Percentiles rank a stretch among this genome's conserved stretches.
These are phyloP conservation scores for Fraxinus albicans DNA, from an alignment of 305 asterid species.

Conservation along the genomic window DNA sequence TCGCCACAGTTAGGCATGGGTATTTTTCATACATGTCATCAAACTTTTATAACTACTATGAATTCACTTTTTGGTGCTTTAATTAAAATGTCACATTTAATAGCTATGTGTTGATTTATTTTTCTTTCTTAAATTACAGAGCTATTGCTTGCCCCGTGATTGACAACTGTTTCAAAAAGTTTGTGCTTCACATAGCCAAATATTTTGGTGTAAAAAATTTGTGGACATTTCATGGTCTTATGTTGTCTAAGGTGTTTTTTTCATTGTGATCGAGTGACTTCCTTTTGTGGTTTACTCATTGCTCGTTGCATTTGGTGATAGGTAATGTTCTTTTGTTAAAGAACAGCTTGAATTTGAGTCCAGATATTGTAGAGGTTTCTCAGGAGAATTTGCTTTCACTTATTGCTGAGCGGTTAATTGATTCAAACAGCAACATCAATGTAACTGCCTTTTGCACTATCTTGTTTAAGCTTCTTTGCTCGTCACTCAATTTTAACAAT, in stretches of 20 bases:
- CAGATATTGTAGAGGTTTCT: constrained; percentile 82
- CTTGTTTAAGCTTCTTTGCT: constrained; percentile 11
- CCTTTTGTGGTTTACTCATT: constrained; percentile 19
- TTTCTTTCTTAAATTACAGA: constrained; percentile 11
- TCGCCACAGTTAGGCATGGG: background rate
- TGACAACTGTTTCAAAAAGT: background rate
- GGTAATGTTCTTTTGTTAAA: constrained; percentile 83
- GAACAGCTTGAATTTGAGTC: constrained; percentile 75
- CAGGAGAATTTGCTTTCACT: constrained; percentile 89
- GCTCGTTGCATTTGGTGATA: constrained; percentile 31
- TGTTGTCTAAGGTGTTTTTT: background rate
- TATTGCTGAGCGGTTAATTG: constrained; percentile 84
- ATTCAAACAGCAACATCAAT: constrained; percentile 61
- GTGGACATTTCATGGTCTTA: background rate
- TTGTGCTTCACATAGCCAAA: background rate
- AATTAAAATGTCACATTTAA: constrained; percentile 12
- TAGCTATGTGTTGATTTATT: background rate
- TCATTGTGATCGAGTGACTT: background rate
- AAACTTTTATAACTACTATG: background rate
- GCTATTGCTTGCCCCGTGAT: background rate
- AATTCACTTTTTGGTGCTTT: background rate
- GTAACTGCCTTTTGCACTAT: constrained; percentile 40
- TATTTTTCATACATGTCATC: background rate
- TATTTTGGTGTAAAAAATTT: background rate
- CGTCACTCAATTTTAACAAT: constrained; percentile 3